Evolutionary conservation across 2,329 filamentous ascomycete genomes (phyloP), one percentile per base, ranked within the genome.

Genomic region (Penicillium digitatum): DNA sequence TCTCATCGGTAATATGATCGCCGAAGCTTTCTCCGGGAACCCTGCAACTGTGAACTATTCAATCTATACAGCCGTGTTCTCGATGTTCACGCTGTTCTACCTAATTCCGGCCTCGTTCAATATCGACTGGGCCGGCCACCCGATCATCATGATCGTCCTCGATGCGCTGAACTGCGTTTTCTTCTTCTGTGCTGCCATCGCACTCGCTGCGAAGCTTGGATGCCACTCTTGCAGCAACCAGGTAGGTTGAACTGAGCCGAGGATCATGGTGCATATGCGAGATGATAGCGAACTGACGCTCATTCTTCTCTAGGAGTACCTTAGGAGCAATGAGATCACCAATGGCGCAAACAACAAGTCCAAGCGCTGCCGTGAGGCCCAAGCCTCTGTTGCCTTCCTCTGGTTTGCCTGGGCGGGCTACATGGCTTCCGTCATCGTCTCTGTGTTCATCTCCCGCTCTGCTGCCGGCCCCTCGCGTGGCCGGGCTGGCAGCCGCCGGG

Each of bases 1-100:
- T 12, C 76, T 87, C 43, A 69, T 84, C 62, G 84, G 83, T 62
- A 84, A 86, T 76, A 84, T 85, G 76, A 83, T 87, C 67, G 75
- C 77, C 48, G 73, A 78, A 37, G 72, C 78, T 5, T 74, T 73
- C 55, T 64, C 74, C 49, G 81, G 83, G 27, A 82, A 83, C 63
- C 79, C 82, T 2, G 75, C 80, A 22, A 77, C 83, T 48, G 75
- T 87, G 73, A 81, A 82, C 69, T 82, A 78, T 66, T 63, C 72
- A 58, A 79, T 81, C 68, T 81, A 79, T 59, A 67, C 72, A 8
- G 64, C 76, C 10, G 75, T 75, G 1, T 81, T 80, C 59, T 74
- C 74, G 11, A 73, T 79, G 66, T 53, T 81, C 20, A 70, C 78
- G 5, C 69, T 81, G 7, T 67, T 81, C 64, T 81, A 80, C 62